Evolutionary conservation across 1,284 basidiomycete species (phyloP).

Genomic region (Sparassis latifolia): DNA sequence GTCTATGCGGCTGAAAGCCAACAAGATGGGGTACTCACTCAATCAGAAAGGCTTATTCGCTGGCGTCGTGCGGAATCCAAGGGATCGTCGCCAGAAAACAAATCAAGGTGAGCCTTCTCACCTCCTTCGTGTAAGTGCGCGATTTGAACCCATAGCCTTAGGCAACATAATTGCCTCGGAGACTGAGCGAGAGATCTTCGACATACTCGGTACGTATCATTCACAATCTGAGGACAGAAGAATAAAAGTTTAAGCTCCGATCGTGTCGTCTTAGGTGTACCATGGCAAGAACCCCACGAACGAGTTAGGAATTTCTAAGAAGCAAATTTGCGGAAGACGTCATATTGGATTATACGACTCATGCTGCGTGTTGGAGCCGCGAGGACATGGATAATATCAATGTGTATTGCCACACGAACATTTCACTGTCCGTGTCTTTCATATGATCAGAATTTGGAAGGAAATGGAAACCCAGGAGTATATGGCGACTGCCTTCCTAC

Average conservation of each 20-base stretch:
- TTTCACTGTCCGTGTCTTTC: too few relatives aligned
- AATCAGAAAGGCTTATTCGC: conserved; percentile 80
- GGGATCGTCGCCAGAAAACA: conserved; percentile 53
- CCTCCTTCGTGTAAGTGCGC: not conserved
- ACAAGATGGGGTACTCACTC: conserved; percentile 74
- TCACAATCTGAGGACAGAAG: not conserved
- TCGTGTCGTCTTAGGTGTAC: conserved; percentile 36
- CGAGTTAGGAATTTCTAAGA: conserved; percentile 32
- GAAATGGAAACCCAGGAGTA: too few relatives aligned
- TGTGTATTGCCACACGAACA: too few relatives aligned
- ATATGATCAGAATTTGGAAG: too few relatives aligned
- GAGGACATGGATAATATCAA: too few relatives aligned
- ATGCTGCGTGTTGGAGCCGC: too few relatives aligned
- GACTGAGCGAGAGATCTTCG: conserved; percentile 82
- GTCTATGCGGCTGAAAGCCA: conserved; percentile 79
- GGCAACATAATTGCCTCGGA: conserved; percentile 74
- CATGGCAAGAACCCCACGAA: conserved; percentile 76
- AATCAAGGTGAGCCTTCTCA: conserved; percentile 43
- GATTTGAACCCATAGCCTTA: conserved; percentile 21
- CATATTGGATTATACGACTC: too few relatives aligned
- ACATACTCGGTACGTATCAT: conserved; percentile 46
- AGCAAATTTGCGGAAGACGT: too few relatives aligned
- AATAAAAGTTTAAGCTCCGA: not conserved
- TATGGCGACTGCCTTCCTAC: too few relatives aligned
- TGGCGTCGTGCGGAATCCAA: conserved; percentile 67